Base-by-base conservation (phyloP, 1,284 basidiomycete genomes). In the Stygiomarasmius scandens region DNA sequence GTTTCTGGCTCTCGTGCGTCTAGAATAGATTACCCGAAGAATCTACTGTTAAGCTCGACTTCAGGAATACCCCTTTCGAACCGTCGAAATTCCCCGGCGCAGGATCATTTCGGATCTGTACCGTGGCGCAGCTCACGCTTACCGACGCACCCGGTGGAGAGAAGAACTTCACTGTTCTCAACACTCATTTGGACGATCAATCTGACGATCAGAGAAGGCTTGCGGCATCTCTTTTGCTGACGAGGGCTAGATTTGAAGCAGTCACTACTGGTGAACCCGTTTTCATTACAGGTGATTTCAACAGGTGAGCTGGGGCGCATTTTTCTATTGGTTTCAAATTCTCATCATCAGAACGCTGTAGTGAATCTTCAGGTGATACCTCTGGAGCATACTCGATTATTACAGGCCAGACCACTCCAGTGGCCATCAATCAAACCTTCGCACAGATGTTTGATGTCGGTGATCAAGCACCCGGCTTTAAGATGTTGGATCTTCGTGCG, bases 1-100 rank as follows among this genome's bases (percentile, higher is more conserved):
- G 76, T 5, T 85, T 84, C 67, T 84, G 83, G 83, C 74, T 83
- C 19, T 83, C 81, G 78, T 80, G 66, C 63, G 76, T 70, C 19
- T 23, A n/a, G n/a, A n/a, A n/a, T n/a, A n/a, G n/a, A n/a, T n/a
- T n/a, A n/a, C 41, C 25, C 22, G 24, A 22, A 34, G 23, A 52
- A 45, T 12, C 20, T 32, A 32, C 12, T 32, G 29, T n/a, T n/a
- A n/a, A n/a, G n/a, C n/a, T n/a, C n/a, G n/a, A n/a, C n/a, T n/a
- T n/a, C 56, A 80, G 78, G 4, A 70, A 75, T 55, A 80, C 78
- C 0, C 82, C 82, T 0, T 82, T 81, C 59, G 69, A 74, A 32
- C 74, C 78, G 2, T 84, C 83, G 5, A 76, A 65, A 51, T 84
- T 75, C 67, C 82, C 83, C 9, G 81, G 77, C 20, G 82, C 82